Base-by-base conservation (phyloP, 805 yeast species). In the Pichia ethanolica region DNA sequence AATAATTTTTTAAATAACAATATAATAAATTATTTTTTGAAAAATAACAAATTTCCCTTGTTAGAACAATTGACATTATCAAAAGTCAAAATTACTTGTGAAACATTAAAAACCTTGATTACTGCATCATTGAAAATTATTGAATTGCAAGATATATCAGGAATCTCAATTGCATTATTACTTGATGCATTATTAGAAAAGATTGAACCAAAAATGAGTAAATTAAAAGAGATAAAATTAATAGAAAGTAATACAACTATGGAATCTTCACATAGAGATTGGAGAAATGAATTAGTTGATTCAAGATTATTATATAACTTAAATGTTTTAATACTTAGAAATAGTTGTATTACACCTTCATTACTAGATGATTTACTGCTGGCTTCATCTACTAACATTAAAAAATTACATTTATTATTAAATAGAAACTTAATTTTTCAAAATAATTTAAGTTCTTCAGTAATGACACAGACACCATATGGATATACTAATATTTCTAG, bases 341-440 rank as follows among this genome's bases (percentile, higher is more conserved):
- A 48, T 40, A 48, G 51, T 40, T 35, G 47, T 10, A 28, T 48
- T 5, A 35, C 36, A 10, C 47, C 51, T 7, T 8, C 14, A 3
- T 25, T 43, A 25, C 20, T 47, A n/a, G 37, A 38, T 13, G 32
- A 39, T 20, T 35, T 44, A 13, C 35, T 48, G 5, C 7, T 42
- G 25, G 36, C 25, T n/a, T 42, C 49, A 8, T 12, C 25, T 5
- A 20, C 40, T 14, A 38, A 39, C 20, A 25, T 34, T 6, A 35
- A 34, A 14, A 42, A 13, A 5, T 33, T 43, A 10, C 50, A 47
- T 35, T 39, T 47, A 27, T 37, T 43, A 10, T 14, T 42, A 5
- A 47, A 47, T 27, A n/a, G 32, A 11, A 39, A 47, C 14, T 6
- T 47, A 25, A 8, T 39, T 1, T 47, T 47, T 43, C 32, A 38